phyloP scores from a whole-genome alignment of 2,329 filamentous ascomycete species.

The Dothideomycetidae sp. region DNA sequence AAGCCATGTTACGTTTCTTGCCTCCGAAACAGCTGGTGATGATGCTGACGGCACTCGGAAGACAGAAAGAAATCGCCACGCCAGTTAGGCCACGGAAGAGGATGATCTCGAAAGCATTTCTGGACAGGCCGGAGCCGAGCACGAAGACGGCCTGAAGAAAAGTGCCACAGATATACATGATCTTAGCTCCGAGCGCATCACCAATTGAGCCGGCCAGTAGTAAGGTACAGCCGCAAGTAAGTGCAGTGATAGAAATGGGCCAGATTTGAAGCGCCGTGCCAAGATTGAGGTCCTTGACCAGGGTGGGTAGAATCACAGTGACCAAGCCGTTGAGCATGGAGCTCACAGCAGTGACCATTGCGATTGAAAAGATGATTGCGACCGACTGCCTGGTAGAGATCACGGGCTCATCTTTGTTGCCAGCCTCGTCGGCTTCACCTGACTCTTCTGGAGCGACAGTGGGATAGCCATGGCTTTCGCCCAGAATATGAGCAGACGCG shows the following conservation, averaged over 20 bases:
- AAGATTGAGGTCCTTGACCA: constrained; percentile 25
- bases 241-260: constrained; percentile 17
- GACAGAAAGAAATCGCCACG: constrained; percentile 10
- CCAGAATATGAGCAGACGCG: constrained; percentile 2
- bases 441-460: not conserved
- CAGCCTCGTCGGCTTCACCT: not conserved
- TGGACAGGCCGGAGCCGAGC: constrained; percentile 28
- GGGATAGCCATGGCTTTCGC: constrained; percentile 3
- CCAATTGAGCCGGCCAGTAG: constrained; percentile 36
- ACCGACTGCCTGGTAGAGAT: constrained; percentile 14
- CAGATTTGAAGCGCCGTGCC: constrained; percentile 16
- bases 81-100: constrained; percentile 11
- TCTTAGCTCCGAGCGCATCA: constrained; percentile 35
- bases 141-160: constrained; percentile 31
- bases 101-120: constrained; percentile 19
- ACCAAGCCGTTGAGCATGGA: constrained; percentile 26
- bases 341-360: constrained; percentile 16
- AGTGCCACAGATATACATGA: constrained; percentile 34
- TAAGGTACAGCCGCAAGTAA: constrained; percentile 36
- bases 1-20: constrained; percentile 36
- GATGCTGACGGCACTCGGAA: constrained; percentile 29
- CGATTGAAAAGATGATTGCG: constrained; percentile 16
- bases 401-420: not conserved
- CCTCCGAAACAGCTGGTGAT: constrained; percentile 36
- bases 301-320: constrained; percentile 29